Percentiles rank a stretch among this genome's conserved stretches.
Evolutionary conservation across 2,329 filamentous ascomycete species (phyloP).

Genomic region (Orbilia blumenaviensis): DNA sequence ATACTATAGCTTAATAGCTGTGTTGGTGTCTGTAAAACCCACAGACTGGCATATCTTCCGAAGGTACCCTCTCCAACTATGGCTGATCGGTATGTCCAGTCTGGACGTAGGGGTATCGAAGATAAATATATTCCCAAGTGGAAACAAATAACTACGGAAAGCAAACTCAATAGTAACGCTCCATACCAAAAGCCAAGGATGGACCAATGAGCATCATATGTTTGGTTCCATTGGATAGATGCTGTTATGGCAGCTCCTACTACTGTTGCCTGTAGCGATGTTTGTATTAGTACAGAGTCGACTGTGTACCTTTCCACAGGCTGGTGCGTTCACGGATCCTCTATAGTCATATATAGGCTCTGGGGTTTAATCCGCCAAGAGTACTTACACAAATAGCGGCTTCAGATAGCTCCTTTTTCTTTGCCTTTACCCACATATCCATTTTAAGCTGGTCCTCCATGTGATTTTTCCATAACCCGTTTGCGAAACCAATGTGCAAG

Average conservation of each 20-base stretch:
- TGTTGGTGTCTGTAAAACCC: not conserved
- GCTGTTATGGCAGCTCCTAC: not conserved
- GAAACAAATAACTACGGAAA: not conserved
- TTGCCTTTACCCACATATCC: not conserved
- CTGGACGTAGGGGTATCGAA: not conserved
- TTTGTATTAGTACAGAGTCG: no score
- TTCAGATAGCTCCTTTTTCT: not conserved
- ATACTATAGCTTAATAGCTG: not conserved
- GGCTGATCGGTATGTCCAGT: not conserved
- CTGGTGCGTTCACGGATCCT: no score
- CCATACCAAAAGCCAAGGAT: slow-evolving; percentile 4
- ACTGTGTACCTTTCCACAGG: no score
- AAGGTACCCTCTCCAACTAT: not conserved
- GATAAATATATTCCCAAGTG: slow-evolving; percentile 1
- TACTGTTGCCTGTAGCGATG: not conserved
- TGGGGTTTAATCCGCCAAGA: not conserved
- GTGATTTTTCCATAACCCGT: not conserved
- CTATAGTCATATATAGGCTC: no score
- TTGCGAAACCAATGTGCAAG: not conserved
- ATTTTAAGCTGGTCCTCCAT: not conserved
- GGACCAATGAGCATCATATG: not conserved
- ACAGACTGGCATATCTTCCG: not conserved
- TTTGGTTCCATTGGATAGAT: slow-evolving; percentile 1
- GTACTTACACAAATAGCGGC: not conserved
- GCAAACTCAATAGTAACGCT: not conserved